Base-by-base conservation (phyloP, 495 filamentous ascomycete species). In the Terfezia boudieri region DNA sequence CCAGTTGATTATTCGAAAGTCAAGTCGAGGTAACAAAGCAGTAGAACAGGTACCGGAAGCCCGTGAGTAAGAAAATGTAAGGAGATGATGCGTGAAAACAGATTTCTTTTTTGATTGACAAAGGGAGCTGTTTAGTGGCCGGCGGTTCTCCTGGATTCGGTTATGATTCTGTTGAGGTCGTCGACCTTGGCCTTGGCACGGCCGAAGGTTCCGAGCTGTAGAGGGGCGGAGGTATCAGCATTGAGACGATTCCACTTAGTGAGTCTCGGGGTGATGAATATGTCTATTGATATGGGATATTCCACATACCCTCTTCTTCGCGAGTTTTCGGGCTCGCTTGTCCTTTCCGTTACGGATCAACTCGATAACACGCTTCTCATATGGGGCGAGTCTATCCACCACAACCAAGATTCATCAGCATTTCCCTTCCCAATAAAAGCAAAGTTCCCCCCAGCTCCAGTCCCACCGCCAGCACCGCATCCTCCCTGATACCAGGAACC, bases 121-220 rank as follows among this genome's bases (percentile, higher is more conserved):
- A 32, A 32, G 26, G 26, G 26, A 32, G 26, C 26, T 32, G 26
- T 54, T 62, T 62, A 65, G 52, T 65, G 62, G 17, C 14, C 41
- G 20, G 59, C 80, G 22, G 76, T 73, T 65, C 90, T 77, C 67
- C 90, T 84, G 62, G 86, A 80, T 78, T 98, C 90, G 63, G 87
- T 88, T 71, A 96, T 96, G 69, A 96, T 83, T 65, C 83, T 79
- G 73, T 85, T 82, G 74, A 98, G 84, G 75, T 94, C 87, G 69
- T 98, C 90, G 60, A 95, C 90, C 86, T 96, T 96, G 67, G 77
- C 77, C 89, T 98, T 98, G 62, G 88, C 90, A 67, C 90, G 87
- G 65, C 80, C 80, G 73, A 94, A 96, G 64, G 90, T 95, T 66
- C 90, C 90, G 75, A 98, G 88, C 78, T 84, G 53, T 56, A 62